Evolutionary conservation across 352 stramenopile species (phyloP), one percentile per base, ranked within the genome.

Genomic region (Stephanocyclus meneghinianus): DNA sequence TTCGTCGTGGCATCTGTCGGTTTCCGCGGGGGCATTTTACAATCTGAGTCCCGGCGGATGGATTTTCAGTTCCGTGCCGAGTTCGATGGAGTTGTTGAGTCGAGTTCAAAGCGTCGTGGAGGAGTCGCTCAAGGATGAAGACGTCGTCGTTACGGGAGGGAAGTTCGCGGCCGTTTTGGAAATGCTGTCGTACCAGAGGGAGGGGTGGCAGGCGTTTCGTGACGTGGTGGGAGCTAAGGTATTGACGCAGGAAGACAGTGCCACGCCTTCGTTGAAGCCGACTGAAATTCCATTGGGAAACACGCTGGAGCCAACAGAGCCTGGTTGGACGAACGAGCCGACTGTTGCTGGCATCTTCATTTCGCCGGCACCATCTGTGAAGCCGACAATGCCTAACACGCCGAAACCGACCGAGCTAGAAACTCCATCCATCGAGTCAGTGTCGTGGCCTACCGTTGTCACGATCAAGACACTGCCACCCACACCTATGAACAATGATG

Each of bases 61-160:
- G 53, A 42, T 62, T 42, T 62, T 62, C 16, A 62, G 53, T 44
- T 62, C 53, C 9, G 11, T 44, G 5, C 53, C 53, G 1, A 62
- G 21, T 16, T 11, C 21, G 10, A 44, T 42, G 21, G 53, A 62
- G n/a, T 16, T 44, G 10, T 11, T 62, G 21, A 2, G 42, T n/a
- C 21, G 53, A 18, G 4, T 62, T 62, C 21, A 62, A 18, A 62
- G 53, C n/a, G 53, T 62, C 2, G 29, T 62, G 11, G 53, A 62
- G 40, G 53, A 62, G 53, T 26, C 21, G 16, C 10, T 44, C 1
- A 1, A 62, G 42, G 53, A 62, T 18, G 26, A 26, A 0, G 16
- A 32, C 2, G 35, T 9, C 35, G 35, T 0, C 35, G 35, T 40
- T 4, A 32, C 4, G 29, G 18, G 53, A 13, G 16, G 9, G 18